Conservation (phyloP, 805 yeast species). For the Nakazawaea wyomingensis region DNA sequence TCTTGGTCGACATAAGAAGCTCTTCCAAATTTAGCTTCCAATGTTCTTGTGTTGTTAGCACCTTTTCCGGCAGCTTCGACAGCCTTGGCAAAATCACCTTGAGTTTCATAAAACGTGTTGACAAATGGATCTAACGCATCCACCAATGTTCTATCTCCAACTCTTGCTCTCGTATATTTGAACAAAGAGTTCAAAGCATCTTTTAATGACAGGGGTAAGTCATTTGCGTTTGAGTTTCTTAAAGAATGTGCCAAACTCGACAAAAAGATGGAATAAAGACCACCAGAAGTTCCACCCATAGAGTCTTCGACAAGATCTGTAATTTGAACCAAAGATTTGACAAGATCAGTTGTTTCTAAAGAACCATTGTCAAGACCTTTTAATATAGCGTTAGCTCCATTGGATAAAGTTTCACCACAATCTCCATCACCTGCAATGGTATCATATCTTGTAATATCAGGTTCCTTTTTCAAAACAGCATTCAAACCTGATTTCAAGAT, state of each 20-base stretch:
- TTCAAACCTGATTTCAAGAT: conserved; percentile 47
- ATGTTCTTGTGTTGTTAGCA: conserved; percentile 66
- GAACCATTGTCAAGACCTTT: conserved; percentile 31
- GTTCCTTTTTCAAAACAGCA: conserved; percentile 54
- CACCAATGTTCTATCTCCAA: conserved; percentile 83
- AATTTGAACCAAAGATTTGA: conserved; percentile 57
- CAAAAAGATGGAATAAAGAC: conserved; percentile 79
- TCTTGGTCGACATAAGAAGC: conserved; percentile 80
- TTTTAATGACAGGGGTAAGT: conserved; percentile 44
- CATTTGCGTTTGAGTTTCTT: conserved; percentile 37
- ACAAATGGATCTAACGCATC: conserved; percentile 90
- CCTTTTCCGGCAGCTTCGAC: conserved; percentile 67
- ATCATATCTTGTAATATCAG: conserved; percentile 34
- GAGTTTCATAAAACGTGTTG: conserved; percentile 45
- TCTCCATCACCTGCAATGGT: conserved; percentile 41
- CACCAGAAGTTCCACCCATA: conserved; percentile 99
- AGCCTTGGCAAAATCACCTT: conserved; percentile 51
- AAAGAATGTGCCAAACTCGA: conserved; percentile 63
- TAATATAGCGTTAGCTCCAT: conserved; percentile 28
- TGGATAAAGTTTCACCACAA: conserved; percentile 33
- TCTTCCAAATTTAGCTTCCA: conserved; percentile 87
- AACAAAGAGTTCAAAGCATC: conserved; percentile 67
- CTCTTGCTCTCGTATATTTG: conserved; percentile 83
- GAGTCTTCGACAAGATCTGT: conserved; percentile 77
- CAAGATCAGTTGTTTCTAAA: conserved; percentile 42